phyloP scores from a whole-genome alignment of 2,329 filamentous ascomycete genomes.

The Colletotrichum graminicola region DNA sequence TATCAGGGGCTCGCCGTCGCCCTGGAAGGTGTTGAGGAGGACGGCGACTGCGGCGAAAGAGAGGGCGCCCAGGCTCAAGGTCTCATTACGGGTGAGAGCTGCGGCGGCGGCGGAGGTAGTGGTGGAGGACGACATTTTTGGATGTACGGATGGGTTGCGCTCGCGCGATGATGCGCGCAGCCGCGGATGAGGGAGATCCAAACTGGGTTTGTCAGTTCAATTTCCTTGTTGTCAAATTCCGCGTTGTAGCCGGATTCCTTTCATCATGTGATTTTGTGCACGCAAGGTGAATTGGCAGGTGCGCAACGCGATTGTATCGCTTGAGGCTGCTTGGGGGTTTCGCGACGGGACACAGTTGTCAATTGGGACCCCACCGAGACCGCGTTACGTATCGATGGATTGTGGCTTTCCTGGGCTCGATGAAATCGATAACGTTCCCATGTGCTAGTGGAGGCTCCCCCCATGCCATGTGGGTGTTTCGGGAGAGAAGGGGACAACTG shows the following conservation, averaged over 20 bases:
- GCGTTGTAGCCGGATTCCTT: background rate
- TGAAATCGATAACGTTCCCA: constrained; percentile 2
- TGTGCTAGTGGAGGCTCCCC: constrained; percentile 17
- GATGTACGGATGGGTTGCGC: constrained; percentile 21
- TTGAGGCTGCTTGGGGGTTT: constrained; percentile 3
- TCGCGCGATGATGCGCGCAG: constrained; percentile 5
- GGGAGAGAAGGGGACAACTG: background rate
- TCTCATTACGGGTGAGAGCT: constrained; percentile 66
- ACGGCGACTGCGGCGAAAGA: constrained; percentile 78
- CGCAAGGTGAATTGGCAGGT: constrained; percentile 9
- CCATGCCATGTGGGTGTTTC: constrained; percentile 6
- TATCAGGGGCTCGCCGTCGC: constrained; percentile 88
- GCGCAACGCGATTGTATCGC: background rate
- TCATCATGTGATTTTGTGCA: constrained; percentile 19
- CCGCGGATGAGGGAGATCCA: background rate
- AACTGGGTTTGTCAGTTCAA: background rate
- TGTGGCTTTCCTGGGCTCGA: constrained; percentile 4
- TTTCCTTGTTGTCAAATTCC: constrained; percentile 3
- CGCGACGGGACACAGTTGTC: constrained; percentile 39
- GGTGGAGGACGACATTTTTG: constrained; percentile 48
- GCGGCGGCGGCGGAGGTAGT: constrained; percentile 48
- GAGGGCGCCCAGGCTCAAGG: constrained; percentile 70
- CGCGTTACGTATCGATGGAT: background rate
- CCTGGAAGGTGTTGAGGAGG: constrained; percentile 83
- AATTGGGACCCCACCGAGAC: constrained; percentile 25